Evolutionary conservation across 257 asterid species (phyloP).

Genomic region (Buddleja alternifolia): DNA sequence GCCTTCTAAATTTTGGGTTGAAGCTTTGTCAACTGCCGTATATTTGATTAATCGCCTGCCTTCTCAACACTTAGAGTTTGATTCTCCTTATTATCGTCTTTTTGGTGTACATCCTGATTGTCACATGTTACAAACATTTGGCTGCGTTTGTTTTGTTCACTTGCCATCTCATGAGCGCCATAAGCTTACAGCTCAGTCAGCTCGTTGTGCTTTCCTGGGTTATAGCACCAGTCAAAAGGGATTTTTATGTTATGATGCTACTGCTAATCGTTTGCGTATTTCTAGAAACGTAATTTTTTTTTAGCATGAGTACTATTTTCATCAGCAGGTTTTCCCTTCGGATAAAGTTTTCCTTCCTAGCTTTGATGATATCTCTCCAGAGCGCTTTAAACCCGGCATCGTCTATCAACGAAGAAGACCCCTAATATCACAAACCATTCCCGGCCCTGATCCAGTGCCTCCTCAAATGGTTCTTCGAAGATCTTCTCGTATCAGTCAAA

Average conservation of each 20-base stretch:
- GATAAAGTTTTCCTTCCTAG: too few species aligned
- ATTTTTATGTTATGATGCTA: constrained; percentile 2
- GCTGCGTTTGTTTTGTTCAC: constrained; percentile 19
- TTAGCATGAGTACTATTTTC: neutral
- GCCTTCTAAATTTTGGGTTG: too few species aligned
- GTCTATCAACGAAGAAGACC: too few species aligned
- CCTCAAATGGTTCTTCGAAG: too few species aligned
- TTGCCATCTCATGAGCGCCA: neutral
- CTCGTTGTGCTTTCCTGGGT: neutral
- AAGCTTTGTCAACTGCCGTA: constrained; percentile 8
- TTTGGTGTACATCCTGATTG: neutral
- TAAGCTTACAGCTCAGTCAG: neutral
- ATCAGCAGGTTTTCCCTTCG: neutral
- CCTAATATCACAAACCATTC: too few species aligned
- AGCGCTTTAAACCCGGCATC: too few species aligned
- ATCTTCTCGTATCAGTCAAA: neutral
- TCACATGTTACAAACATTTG: neutral
- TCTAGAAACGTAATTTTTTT: constrained; percentile 18
- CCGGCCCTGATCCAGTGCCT: too few species aligned
- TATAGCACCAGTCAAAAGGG: neutral
- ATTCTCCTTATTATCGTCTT: neutral
- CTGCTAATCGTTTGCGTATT: neutral
- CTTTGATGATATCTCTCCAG: too few species aligned
- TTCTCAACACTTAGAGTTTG: neutral
- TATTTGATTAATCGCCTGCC: constrained; percentile 14